These are phyloP conservation scores for Ogataea pini DNA, from an alignment of 805 yeast genomes.

Conservation along the genomic window DNA sequence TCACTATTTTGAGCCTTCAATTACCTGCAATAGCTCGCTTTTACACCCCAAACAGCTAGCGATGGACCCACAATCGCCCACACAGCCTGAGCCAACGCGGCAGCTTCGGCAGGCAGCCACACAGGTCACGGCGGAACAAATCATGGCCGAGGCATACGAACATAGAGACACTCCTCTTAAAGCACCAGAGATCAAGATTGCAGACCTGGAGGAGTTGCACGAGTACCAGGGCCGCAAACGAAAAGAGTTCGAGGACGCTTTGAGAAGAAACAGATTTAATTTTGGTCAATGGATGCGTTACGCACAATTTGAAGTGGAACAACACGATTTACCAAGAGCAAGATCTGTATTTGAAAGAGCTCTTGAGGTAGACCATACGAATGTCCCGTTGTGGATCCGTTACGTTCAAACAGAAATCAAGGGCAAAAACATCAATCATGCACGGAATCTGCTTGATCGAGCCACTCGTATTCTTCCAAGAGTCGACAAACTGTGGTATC, in stretches of 20 bases:
- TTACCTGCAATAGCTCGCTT: too few relatives aligned
- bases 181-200: constrained; percentile 49
- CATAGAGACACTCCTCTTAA: constrained; percentile 42
- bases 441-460: constrained; percentile 79
- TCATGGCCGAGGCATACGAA: constrained; percentile 62
- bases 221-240: constrained; percentile 78
- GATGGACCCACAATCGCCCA: neutral
- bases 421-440: constrained; percentile 77
- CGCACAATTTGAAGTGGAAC: constrained; percentile 83
- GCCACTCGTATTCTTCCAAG: constrained; percentile 75
- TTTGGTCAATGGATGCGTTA: constrained; percentile 89
- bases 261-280: constrained; percentile 79
- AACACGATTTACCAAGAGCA: constrained; percentile 75
- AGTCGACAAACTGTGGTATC: constrained; percentile 83
- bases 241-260: constrained; percentile 81
- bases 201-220: constrained; percentile 77
- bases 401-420: constrained; percentile 79
- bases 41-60: too few relatives aligned
- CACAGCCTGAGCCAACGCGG: neutral
- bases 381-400: constrained; percentile 82
- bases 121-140: constrained; percentile 66
- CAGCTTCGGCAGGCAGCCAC: constrained; percentile 40
- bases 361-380: constrained; percentile 68
- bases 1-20: too few relatives aligned
- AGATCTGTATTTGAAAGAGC: constrained; percentile 89